Evolutionary conservation across 257 asterid species (phyloP), one percentile per base, ranked within the genome.

Genomic region (Ballota nigra): DNA sequence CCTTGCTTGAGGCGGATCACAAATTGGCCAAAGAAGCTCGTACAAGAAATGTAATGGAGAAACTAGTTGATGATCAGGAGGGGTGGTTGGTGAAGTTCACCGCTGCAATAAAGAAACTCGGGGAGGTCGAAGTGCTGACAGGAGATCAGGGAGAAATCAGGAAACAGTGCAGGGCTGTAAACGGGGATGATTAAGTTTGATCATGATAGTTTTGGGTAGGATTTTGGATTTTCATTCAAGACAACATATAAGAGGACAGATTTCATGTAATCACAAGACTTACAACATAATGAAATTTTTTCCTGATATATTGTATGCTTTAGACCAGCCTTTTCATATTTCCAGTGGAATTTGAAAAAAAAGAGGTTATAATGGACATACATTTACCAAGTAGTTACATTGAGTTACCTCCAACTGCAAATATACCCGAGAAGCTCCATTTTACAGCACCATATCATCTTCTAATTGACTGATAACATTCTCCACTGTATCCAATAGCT

Each of bases 401-500:
- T 63, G 38, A 29, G 61, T 22, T 58, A 29, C 65, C 53, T 64
- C 38, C 71, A 45, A 52, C 6, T 15, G 58, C 23, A 64, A 77
- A 51, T n/a, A 3, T 69, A 69, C 38, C 38, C 58, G 13, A 65
- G 62, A 63, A 40, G 55, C 72, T 36, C 31, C 70, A 23, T 41
- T 53, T 77, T 78, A 85, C 62, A 84, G 72, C 68, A 67, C 18
- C 38, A 75, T 23, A 29, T 82, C 82, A 15, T 83, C 87, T 72
- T 89, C 97, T 71, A 92, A 41, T 58, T 87, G 87, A 58, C 64
- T 79, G 76, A 92, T 77, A 70, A 90, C 87, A 64, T 81, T 74
- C 85, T 90, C 98, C 72, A 90, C 93, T 13, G 88, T 88, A 43
- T 76, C 74, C 78, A 90, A 60, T 68, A 88, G 73, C 79, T 92